A percentile compares a stretch with the other conserved stretches of the same genome.
Evolutionary conservation across 2,329 filamentous ascomycete species (phyloP).

Genomic region (Diaporthe vaccinii): DNA sequence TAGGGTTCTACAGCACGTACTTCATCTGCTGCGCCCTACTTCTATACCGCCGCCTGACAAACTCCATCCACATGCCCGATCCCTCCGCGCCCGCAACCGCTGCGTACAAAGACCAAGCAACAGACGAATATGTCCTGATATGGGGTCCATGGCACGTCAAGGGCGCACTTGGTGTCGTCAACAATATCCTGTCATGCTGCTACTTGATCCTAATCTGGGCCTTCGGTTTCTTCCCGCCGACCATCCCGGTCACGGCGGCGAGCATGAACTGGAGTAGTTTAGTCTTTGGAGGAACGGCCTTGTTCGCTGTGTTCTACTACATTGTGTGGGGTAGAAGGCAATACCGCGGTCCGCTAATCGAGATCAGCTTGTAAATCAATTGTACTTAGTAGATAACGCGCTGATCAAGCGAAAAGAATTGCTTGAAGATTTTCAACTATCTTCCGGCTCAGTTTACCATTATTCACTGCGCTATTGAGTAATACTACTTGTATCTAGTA

Average conservation of each 20-base stretch:
- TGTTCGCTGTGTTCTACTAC: conserved; percentile 64
- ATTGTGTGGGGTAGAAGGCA: conserved; percentile 55
- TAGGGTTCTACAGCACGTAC: conserved; percentile 59
- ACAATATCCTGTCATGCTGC: conserved; percentile 66
- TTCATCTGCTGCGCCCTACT: conserved; percentile 55
- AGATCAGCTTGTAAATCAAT: neutral
- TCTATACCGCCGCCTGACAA: conserved; percentile 54
- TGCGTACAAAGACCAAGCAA: neutral
- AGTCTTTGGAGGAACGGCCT: conserved; percentile 56
- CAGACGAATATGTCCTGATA: conserved; percentile 46
- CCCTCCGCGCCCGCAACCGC: neutral
- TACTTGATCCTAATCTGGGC: conserved; percentile 69
- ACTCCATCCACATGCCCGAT: neutral
- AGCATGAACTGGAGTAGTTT: conserved; percentile 64
- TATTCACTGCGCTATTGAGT: too few species aligned
- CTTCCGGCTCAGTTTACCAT: too few species aligned
- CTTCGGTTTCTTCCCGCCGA: conserved; percentile 66
- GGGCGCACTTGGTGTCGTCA: conserved; percentile 63
- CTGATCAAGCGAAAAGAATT: too few species aligned
- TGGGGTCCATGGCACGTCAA: conserved; percentile 71
- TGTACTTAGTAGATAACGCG: neutral
- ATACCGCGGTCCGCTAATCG: conserved; percentile 61
- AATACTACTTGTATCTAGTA: too few species aligned
- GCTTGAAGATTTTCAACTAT: too few species aligned
- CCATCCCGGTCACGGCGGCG: conserved; percentile 48